A percentile compares a stretch with the other conserved stretches of the same genome.
Evolutionary conservation across 1,284 basidiomycete genomes (phyloP).

Genomic region (Stygiomarasmius scandens): DNA sequence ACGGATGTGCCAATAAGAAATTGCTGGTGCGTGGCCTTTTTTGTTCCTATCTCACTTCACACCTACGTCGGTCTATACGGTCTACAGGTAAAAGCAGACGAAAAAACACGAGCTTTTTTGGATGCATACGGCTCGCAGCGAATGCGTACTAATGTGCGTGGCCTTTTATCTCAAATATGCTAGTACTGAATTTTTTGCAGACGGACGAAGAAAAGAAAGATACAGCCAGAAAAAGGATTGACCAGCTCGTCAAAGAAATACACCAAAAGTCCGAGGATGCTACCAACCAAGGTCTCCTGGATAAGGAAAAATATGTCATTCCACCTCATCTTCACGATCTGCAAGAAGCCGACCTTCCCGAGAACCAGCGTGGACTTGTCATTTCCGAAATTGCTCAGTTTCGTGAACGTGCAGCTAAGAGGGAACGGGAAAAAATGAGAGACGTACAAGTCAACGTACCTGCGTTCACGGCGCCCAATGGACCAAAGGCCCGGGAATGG

Average conservation of each 20-base stretch:
- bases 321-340: constrained; percentile 95
- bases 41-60: constrained; percentile 28
- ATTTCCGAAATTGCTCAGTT: constrained; percentile 95
- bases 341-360: constrained; percentile 94
- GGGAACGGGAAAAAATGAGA: constrained; percentile 82
- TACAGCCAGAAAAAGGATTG: constrained; percentile 58
- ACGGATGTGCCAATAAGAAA: constrained; percentile 84
- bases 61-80: constrained; percentile 34
- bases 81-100: constrained; percentile 85
- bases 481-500: constrained; percentile 77
- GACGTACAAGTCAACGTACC: constrained; percentile 65
- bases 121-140: constrained; percentile 82
- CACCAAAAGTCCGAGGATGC: constrained; percentile 67
- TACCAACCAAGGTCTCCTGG: constrained; percentile 64
- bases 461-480: constrained; percentile 55
- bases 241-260: constrained; percentile 61
- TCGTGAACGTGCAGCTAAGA: constrained; percentile 82
- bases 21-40: constrained; percentile 66
- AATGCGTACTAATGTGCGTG: constrained; percentile 76
- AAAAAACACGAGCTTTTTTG: constrained; percentile 86
- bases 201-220: constrained; percentile 59
- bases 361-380: constrained; percentile 90
- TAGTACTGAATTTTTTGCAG: constrained; percentile 36
- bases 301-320: constrained; percentile 83
- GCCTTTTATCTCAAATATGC: constrained; percentile 19